Conservation (phyloP, 2,329 filamentous ascomycete genomes). For the Colletotrichum shisoi region DNA sequence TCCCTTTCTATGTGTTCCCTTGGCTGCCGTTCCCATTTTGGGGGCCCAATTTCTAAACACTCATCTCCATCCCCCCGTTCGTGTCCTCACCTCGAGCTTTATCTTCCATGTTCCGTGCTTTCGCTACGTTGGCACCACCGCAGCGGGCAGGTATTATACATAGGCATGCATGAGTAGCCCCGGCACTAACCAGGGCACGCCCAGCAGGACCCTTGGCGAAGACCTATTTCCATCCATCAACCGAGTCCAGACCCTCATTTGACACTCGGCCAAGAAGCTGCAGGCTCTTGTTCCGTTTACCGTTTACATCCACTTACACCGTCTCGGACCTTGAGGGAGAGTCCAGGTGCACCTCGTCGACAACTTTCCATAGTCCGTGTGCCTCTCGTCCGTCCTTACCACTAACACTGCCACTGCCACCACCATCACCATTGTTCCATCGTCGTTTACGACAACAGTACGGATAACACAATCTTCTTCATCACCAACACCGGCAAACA, state of each 20-base stretch:
- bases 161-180: slow-evolving; percentile 29
- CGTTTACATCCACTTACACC: slow-evolving; percentile 23
- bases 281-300: slow-evolving; percentile 18
- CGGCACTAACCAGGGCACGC: slow-evolving; percentile 36
- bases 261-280: slow-evolving; percentile 26
- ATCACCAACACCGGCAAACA: slow-evolving; percentile 3
- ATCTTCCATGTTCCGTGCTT: slow-evolving; percentile 32
- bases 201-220: slow-evolving; percentile 33
- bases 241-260: slow-evolving; percentile 29
- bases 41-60: slow-evolving; percentile 14
- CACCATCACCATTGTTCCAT: background rate
- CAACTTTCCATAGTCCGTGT: background rate
- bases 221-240: slow-evolving; percentile 28
- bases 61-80: slow-evolving; percentile 28
- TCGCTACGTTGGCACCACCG: slow-evolving; percentile 20
- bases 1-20: slow-evolving; percentile 14
- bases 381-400: background rate
- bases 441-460: background rate
- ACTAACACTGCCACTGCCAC: background rate
- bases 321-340: background rate
- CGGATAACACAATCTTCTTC: background rate
- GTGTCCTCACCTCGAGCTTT: slow-evolving; percentile 24
- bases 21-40: slow-evolving; percentile 26
- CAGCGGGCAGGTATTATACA: slow-evolving; percentile 20
- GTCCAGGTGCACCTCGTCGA: background rate